Evolutionary conservation across 805 yeast genomes (phyloP).

Genomic region (Metschnikowia baotianmanensis): DNA sequence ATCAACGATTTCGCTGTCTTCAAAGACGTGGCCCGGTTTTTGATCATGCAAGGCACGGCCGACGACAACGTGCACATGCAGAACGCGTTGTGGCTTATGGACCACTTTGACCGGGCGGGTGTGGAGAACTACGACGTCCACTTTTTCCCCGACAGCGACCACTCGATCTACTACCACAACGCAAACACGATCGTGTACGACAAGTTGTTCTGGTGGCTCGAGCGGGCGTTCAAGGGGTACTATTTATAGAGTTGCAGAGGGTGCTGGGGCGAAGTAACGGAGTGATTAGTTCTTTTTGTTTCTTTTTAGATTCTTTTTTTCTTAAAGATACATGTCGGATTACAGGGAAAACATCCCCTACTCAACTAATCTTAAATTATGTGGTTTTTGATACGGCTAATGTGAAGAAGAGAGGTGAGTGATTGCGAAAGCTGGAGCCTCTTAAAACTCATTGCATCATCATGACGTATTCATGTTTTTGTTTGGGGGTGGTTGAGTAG

Average conservation of each 20-base stretch:
- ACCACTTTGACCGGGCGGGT: conserved; percentile 48
- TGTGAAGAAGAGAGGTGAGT: too few relatives aligned
- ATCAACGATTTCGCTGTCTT: conserved; percentile 44
- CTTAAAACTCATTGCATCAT: too few relatives aligned
- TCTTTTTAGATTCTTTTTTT: too few relatives aligned
- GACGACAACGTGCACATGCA: conserved; percentile 84
- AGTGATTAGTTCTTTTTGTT: too few relatives aligned
- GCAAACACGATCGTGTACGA: conserved; percentile 73
- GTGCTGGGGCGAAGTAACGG: too few relatives aligned
- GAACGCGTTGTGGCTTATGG: conserved; percentile 61
- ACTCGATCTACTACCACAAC: conserved; percentile 74
- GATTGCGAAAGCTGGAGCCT: too few relatives aligned
- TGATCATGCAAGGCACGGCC: conserved; percentile 78
- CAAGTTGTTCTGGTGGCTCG: conserved; percentile 67
- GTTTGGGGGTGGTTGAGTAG: too few relatives aligned
- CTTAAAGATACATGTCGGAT: too few relatives aligned
- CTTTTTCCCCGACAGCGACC: conserved; percentile 92
- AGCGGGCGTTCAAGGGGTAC: conserved; percentile 37
- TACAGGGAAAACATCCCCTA: too few relatives aligned
- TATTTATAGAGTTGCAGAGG: not conserved
- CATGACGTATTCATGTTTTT: too few relatives aligned
- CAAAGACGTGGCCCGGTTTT: conserved; percentile 50
- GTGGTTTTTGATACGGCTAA: too few relatives aligned
- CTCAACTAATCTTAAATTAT: too few relatives aligned
- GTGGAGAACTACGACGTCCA: conserved; percentile 83